phyloP scores from a whole-genome alignment of 106 monocot genomes.

The Dendrobium officinale region DNA sequence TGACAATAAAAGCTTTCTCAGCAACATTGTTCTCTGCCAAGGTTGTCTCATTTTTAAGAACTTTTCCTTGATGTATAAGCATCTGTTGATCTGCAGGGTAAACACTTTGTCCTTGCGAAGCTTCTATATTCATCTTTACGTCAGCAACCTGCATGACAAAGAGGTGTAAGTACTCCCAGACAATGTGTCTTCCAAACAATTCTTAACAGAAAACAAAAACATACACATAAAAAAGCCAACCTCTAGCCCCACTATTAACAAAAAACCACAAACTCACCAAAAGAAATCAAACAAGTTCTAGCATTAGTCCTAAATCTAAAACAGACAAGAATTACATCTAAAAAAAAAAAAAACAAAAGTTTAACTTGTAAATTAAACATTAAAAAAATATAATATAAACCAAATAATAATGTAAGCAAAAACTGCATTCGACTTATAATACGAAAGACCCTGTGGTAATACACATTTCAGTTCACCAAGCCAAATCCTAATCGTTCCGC shows the following conservation, averaged over 20 bases:
- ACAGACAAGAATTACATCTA: background rate
- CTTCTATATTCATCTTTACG: constrained; percentile 78
- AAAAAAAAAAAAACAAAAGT: background rate
- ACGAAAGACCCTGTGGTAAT: background rate
- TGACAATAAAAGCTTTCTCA: constrained; percentile 77
- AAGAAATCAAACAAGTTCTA: background rate
- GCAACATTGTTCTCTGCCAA: constrained; percentile 69
- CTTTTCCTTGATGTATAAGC: constrained; percentile 89
- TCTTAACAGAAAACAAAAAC: background rate
- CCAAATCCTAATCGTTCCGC: background rate
- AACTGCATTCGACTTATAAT: background rate
- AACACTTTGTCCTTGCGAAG: constrained; percentile 43
- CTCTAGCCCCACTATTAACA: background rate
- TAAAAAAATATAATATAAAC: no score
- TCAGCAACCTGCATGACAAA: constrained; percentile 43
- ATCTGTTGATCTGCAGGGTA: constrained; percentile 82
- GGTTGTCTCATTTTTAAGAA: constrained; percentile 84
- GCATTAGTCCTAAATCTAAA: background rate
- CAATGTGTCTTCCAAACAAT: background rate
- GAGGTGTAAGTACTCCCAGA: no score
- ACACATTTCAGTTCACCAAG: background rate
- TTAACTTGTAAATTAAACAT: background rate
- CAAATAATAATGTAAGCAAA: background rate
- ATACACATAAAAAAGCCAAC: background rate
- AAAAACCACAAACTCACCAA: background rate